Evolutionary conservation across 257 asterid genomes (phyloP).

Genomic region (Osmanthus fragrans): DNA sequence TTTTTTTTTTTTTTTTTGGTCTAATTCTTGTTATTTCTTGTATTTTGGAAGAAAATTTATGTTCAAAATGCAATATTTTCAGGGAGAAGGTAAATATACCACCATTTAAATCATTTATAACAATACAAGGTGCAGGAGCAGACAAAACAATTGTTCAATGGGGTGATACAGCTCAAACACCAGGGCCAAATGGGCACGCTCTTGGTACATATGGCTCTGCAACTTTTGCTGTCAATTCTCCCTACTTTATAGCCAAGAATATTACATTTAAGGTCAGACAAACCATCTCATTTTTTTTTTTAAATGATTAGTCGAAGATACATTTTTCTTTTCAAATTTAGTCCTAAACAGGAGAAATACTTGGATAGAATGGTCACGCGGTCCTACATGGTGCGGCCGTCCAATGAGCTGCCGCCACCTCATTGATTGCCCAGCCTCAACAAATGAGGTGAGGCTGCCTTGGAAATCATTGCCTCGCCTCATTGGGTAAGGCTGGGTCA

Average conservation of each 20-base stretch:
- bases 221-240: slow-evolving; percentile 87
- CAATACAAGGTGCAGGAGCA: slow-evolving; percentile 81
- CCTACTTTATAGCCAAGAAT: slow-evolving; percentile 76
- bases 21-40: neutral
- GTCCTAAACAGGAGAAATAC: no score
- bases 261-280: slow-evolving; percentile 72
- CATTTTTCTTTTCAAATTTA: no score
- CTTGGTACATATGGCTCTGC: slow-evolving; percentile 92
- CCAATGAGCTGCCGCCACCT: no score
- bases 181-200: slow-evolving; percentile 61
- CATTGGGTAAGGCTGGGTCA: no score
- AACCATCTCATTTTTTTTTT: neutral
- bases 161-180: slow-evolving; percentile 88
- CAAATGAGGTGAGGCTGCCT: no score
- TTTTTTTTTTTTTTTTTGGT: no score
- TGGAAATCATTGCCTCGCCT: no score
- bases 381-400: no score
- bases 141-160: slow-evolving; percentile 77
- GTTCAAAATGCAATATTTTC: neutral
- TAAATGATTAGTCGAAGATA: neutral
- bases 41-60: neutral
- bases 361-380: no score
- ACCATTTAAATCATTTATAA: slow-evolving; percentile 60
- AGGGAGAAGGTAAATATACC: slow-evolving; percentile 87
- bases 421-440: no score